Evolutionary conservation across 2,329 filamentous ascomycete species (phyloP), one percentile per base, ranked within the genome.

Genomic region (Trichoderma oligosporum): DNA sequence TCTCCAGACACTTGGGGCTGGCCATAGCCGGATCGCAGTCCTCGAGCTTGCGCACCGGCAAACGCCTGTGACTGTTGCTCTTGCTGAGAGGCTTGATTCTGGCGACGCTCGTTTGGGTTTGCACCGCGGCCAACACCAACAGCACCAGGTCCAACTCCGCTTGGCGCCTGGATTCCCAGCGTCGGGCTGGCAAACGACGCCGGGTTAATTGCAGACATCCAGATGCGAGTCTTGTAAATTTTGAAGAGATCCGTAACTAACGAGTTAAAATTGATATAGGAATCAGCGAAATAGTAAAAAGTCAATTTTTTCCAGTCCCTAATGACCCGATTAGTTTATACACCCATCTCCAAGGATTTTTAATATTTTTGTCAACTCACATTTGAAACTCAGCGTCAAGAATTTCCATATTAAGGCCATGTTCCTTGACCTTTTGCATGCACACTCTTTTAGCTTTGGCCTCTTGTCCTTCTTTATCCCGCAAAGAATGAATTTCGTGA

Each of bases 271-370:
- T 97, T 97, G 78, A 99, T 96, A 71, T 99, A 99, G 0, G 91
- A 86, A 68, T 97, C 92, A 54, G 94, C 93, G 70, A 97, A 99
- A 75, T 97, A 99, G 77, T 97, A 99, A 74, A 97, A 97, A 0
- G 95, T 99, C 56, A 99, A 78, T 72, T 99, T 99, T 76, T 97
- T 96, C 85, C 91, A 97, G 71, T 99, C 94, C 86, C 93, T 97
- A 65, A 25, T 9, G 24, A 44, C 38, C 16, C 24, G 12, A 41
- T 55, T 24, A 55, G 52, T 20, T 6, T 11, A 55, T 16, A 45
- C 22, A 20, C 3, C 11, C 5, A 20, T 46, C 7, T 3, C 24
- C 12, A 20, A 44, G n/a, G 14, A 22, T 3, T 7, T n/a, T 9
- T 12, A 18, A 3, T 18, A n/a, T 12, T 12, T 3, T n/a, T n/a